Evolutionary conservation across 1,284 basidiomycete genomes (phyloP).

Genomic region (Melanopsichium pennsylvanicum): DNA sequence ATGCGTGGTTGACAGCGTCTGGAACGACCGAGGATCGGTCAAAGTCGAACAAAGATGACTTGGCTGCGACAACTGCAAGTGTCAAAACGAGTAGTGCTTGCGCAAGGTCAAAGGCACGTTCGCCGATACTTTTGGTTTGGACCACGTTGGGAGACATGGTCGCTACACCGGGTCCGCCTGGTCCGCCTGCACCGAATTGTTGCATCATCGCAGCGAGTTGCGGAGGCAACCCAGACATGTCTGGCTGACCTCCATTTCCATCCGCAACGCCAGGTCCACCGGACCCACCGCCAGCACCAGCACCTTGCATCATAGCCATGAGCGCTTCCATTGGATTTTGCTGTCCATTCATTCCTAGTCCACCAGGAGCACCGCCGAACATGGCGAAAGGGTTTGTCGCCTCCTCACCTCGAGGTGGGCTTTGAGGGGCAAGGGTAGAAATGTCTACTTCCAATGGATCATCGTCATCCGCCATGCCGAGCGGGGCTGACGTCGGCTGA

Average conservation of each 20-base stretch:
- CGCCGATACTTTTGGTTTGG: constrained; percentile 16
- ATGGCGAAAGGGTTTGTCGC: constrained; percentile 31
- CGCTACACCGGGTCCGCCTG: neutral
- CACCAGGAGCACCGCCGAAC: constrained; percentile 14
- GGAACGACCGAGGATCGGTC: constrained; percentile 26
- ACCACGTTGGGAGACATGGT: constrained; percentile 4
- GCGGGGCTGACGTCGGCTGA: neutral
- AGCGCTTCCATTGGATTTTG: constrained; percentile 44
- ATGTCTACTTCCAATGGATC: constrained; percentile 56
- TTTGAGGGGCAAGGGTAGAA: constrained; percentile 16
- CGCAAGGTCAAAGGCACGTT: constrained; percentile 34
- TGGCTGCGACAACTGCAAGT: constrained; percentile 30
- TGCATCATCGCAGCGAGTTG: constrained; percentile 52
- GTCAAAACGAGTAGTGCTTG: constrained; percentile 34
- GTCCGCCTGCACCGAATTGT: constrained; percentile 30
- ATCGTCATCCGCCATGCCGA: constrained; percentile 26
- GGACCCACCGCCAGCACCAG: constrained; percentile 10
- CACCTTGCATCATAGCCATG: constrained; percentile 50
- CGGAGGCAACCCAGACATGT: constrained; percentile 38
- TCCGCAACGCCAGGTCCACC: constrained; percentile 10
- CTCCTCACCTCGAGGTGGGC: constrained; percentile 15
- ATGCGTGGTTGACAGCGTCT: constrained; percentile 2
- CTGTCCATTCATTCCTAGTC: constrained; percentile 5
- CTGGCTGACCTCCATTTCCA: constrained; percentile 13
- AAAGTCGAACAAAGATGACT: constrained; percentile 35